Base-by-base conservation (phyloP, 306 rosid genomes). In the Acacia crassicarpa region DNA sequence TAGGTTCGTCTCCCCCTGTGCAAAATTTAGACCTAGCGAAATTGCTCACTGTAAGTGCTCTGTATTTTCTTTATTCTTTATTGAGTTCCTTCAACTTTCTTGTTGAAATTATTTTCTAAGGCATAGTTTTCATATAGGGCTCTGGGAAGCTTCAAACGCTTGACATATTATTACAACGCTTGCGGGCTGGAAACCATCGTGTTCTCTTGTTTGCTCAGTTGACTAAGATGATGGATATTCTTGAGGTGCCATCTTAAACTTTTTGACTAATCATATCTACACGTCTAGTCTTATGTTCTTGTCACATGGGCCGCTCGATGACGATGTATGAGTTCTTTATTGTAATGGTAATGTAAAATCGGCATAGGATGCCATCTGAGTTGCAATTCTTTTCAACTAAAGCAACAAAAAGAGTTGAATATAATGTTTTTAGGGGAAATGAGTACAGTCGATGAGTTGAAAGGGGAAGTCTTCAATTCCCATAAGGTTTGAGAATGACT, bases 101-200 rank as follows among this genome's bases (percentile, higher is more conserved):
- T 45, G 22, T 78, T 32, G 43, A 62, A 74, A 69, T 23, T 44
- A 84, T 58, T 9, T 71, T 72, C 78, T 69, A 68, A 73, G 72
- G 78, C 77, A 22, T 78, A 20, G 63, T 83, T 81, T 79, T 78
- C 82, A 51, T 82, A 35, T 83, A 96, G 99, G 98, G 93, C 91
- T 96, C 99, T 51, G 99, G 99, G 83, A 96, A 96, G 92, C 98
- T 96, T 85, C 99, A 93, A 88, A 96, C 99, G 33, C 99, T 96
- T 75, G 99, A 96, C 87, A 92, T 96, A 87, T 78, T 96, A 82
- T 86, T 96, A 88, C 92, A 92, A 90, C 98, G 98, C 66, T 77
- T 96, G 85, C 85, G 99, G 75, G 92, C 97, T 22, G 97, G 78
- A 82, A 96, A 93, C 84, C 99, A 96, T 30, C 99, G 99, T 27